Conservation (phyloP, 1,284 basidiomycete species). For the Ganoderma boninense region DNA sequence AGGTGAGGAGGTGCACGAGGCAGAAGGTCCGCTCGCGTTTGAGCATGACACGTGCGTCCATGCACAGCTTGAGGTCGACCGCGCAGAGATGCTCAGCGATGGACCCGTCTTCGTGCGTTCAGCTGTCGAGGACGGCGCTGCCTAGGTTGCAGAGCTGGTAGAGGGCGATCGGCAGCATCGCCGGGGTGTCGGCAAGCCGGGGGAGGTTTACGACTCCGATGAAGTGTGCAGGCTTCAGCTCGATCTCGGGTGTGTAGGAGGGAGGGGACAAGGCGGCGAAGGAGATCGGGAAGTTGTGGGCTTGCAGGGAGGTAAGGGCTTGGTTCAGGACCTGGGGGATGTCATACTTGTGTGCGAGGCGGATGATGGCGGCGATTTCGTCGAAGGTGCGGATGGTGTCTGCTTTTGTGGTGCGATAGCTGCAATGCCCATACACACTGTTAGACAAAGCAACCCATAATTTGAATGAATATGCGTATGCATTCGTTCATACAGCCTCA, state of each 20-base stretch:
- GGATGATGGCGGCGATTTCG: neutral
- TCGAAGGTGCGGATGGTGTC: neutral
- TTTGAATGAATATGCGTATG: too few relatives aligned
- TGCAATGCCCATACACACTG: too few relatives aligned
- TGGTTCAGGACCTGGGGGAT: neutral
- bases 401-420: too few relatives aligned
- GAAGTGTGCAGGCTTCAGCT: neutral
- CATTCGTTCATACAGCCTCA: too few relatives aligned
- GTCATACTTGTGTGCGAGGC: neutral
- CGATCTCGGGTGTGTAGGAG: neutral
- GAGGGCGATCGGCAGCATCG: conserved; percentile 17
- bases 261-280: neutral
- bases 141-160: conserved; percentile 6
- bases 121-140: conserved; percentile 10
- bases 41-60: conserved; percentile 5
- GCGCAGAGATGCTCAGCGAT: neutral
- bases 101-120: conserved; percentile 16
- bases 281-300: neutral
- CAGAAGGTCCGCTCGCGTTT: neutral
- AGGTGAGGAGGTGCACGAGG: neutral
- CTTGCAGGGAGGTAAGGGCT: neutral
- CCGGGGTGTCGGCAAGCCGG: conserved; percentile 5
- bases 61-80: conserved; percentile 7
- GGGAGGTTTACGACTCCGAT: conserved; percentile 17
- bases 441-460: too few relatives aligned